Evolutionary conservation across 345 rosid species (phyloP).

Genomic region (Gossypium turneri): DNA sequence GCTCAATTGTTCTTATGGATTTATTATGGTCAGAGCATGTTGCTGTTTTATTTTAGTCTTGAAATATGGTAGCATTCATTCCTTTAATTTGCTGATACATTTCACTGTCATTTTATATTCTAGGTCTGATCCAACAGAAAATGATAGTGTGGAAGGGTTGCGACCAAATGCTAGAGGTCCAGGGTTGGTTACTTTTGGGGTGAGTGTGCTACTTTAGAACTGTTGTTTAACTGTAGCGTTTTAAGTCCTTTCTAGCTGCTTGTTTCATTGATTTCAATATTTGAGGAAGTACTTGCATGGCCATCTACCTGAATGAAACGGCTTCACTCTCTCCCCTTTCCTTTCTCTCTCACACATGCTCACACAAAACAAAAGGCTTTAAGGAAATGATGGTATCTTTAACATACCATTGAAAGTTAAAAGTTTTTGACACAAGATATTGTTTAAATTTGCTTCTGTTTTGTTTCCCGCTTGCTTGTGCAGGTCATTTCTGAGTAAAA

Average conservation of each 20-base stretch:
- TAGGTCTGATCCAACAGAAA: constrained; percentile 99
- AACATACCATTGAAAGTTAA: not conserved
- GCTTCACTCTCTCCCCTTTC: not conserved
- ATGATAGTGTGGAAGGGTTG: constrained; percentile 98
- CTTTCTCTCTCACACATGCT: no score
- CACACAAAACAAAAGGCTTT: not conserved
- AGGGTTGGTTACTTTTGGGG: constrained; percentile 97
- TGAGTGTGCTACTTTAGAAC: constrained; percentile 32
- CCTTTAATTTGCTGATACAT: constrained; percentile 19
- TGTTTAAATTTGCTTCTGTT: constrained; percentile 6
- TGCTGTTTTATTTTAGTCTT: constrained; percentile 14
- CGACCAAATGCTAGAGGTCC: constrained; percentile 99
- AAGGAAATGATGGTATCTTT: not conserved
- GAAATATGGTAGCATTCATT: not conserved
- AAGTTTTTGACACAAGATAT: not conserved
- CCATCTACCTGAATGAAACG: not conserved
- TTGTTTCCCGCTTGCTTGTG: not conserved
- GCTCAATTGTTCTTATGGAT: constrained; percentile 96
- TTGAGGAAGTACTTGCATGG: not conserved
- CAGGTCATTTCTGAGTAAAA: not conserved
- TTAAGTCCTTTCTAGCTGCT: not conserved
- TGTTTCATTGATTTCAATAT: not conserved
- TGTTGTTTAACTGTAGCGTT: not conserved
- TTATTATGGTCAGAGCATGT: constrained; percentile 67
- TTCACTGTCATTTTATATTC: constrained; percentile 16